phyloP scores from a whole-genome alignment of 2,329 filamentous ascomycete species.

The Penicillium sp. region DNA sequence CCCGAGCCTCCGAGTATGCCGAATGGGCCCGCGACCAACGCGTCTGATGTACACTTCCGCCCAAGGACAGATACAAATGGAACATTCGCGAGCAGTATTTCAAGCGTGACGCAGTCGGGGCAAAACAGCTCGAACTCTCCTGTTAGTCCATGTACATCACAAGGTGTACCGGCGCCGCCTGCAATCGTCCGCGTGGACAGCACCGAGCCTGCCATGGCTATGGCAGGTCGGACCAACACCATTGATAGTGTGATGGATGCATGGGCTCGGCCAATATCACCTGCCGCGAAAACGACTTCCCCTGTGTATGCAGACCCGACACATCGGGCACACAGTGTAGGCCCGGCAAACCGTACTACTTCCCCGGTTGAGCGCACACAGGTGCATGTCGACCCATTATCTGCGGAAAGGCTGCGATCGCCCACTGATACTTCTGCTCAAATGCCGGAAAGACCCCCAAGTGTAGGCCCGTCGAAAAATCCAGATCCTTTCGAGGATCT shows the following conservation, averaged over 20 bases:
- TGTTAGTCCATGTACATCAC: conserved; percentile 23
- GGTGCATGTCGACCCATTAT: conserved; percentile 5
- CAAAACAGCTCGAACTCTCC: conserved; percentile 20
- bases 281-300: conserved; percentile 19
- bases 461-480: conserved; percentile 14
- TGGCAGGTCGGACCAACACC: conserved; percentile 33
- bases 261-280: conserved; percentile 40
- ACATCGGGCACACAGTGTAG: conserved; percentile 9
- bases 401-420: not conserved
- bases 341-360: conserved; percentile 11
- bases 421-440: conserved; percentile 10
- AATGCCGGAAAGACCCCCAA: conserved; percentile 10
- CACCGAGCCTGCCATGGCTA: conserved; percentile 29
- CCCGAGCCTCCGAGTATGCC: conserved; percentile 13
- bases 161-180: conserved; percentile 14
- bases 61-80: conserved; percentile 13
- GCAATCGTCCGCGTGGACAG: conserved; percentile 31
- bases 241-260: conserved; percentile 49
- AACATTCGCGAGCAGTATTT: not conserved
- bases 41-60: conserved; percentile 5
- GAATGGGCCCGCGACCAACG: not conserved
- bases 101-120: conserved; percentile 3
- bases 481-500: conserved; percentile 54
- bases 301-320: conserved; percentile 8
- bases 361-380: conserved; percentile 15